Evolutionary conservation across 345 rosid species (phyloP).

Genomic region (Kandelia obovata): DNA sequence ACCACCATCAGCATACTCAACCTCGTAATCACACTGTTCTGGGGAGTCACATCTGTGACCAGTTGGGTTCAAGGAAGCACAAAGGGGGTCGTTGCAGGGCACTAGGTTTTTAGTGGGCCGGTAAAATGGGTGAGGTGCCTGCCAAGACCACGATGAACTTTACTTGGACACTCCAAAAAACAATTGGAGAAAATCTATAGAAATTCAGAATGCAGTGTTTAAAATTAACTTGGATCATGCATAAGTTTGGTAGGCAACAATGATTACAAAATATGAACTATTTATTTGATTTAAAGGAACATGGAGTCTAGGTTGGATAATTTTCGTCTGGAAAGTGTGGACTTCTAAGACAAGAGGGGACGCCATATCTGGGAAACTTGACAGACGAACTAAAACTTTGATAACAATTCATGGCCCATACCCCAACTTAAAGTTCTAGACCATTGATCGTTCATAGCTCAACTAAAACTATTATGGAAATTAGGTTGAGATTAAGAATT

Average conservation of each 20-base stretch:
- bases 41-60: constrained; percentile 52
- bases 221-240: neutral
- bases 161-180: neutral
- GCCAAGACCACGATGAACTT: constrained; percentile 14
- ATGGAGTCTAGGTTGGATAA: neutral
- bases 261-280: too few species aligned
- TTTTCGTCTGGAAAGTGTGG: too few species aligned
- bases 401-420: too few species aligned
- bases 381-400: too few species aligned
- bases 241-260: neutral
- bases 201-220: neutral
- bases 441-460: too few species aligned
- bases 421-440: too few species aligned
- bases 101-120: constrained; percentile 65
- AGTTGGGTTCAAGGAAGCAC: constrained; percentile 60
- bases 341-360: too few species aligned
- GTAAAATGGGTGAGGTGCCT: constrained; percentile 94
- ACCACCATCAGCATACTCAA: constrained; percentile 89
- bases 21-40: constrained; percentile 83
- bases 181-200: neutral
- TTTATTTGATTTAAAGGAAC: neutral
- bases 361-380: too few species aligned
- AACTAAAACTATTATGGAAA: neutral
- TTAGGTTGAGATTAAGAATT: neutral
- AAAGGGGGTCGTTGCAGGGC: constrained; percentile 64